phyloP scores from a whole-genome alignment of 2,329 filamentous ascomycete genomes.

The Colletotrichum gloeosporioides region DNA sequence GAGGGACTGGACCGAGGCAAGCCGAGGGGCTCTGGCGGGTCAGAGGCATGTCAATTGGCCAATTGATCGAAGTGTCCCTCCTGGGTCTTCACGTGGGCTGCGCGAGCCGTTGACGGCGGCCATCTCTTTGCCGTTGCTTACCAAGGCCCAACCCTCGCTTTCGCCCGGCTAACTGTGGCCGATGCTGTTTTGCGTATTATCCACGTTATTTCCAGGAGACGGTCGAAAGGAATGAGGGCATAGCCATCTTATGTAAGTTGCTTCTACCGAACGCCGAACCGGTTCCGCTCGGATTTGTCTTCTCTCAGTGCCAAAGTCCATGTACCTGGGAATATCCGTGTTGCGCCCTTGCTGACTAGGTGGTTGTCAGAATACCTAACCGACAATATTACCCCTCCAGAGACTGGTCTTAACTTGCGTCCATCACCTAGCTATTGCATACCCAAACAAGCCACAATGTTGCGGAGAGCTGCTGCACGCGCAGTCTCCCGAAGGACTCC shows the following conservation, averaged over 20 bases:
- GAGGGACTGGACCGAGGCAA: conserved; percentile 22
- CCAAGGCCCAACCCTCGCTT: conserved; percentile 5
- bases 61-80: background rate
- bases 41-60: conserved; percentile 17
- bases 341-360: background rate
- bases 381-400: background rate
- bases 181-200: background rate
- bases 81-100: background rate
- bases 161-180: background rate
- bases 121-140: conserved; percentile 4
- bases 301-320: background rate
- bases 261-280: background rate
- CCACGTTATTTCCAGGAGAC: conserved; percentile 1
- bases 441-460: conserved; percentile 26
- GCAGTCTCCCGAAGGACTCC: conserved; percentile 32
- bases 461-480: conserved; percentile 37
- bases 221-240: background rate
- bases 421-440: background rate
- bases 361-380: background rate
- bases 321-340: background rate
- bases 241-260: background rate
- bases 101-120: background rate
- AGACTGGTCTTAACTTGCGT: background rate
- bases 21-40: conserved; percentile 8
- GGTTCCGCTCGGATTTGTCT: background rate